phyloP scores from a whole-genome alignment of 1,284 basidiomycete species.

The Ganoderma meredithae region DNA sequence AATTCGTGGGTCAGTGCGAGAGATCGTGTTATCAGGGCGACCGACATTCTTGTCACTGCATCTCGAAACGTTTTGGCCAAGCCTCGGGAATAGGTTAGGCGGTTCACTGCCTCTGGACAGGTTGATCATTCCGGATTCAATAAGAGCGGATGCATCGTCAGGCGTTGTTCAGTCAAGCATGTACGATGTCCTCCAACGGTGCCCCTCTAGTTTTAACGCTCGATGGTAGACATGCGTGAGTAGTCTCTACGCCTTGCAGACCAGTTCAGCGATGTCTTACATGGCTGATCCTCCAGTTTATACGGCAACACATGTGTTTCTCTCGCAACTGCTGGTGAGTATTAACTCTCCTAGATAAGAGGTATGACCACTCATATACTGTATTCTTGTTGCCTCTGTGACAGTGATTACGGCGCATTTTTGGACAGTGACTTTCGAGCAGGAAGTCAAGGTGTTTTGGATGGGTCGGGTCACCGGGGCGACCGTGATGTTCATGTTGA shows the following conservation, averaged over 20 bases:
- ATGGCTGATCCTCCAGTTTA: neutral
- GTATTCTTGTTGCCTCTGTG: neutral
- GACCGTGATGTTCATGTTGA: slow-evolving; percentile 1
- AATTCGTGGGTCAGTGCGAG: too few relatives aligned
- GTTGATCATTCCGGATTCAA: neutral
- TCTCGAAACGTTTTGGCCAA: neutral
- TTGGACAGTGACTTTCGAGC: neutral
- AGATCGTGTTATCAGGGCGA: neutral
- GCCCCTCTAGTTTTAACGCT: neutral
- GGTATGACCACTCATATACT: neutral
- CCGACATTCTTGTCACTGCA: neutral
- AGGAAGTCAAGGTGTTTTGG: slow-evolving; percentile 2
- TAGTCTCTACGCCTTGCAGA: neutral
- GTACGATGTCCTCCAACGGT: neutral
- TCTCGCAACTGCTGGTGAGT: neutral
- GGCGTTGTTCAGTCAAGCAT: slow-evolving; percentile 1
- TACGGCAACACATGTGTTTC: neutral
- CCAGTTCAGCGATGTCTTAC: neutral
- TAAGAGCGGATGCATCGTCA: neutral
- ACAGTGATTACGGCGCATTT: neutral
- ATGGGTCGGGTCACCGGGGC: neutral
- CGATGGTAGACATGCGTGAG: neutral
- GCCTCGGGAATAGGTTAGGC: neutral
- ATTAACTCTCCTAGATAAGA: neutral
- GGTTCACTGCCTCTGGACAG: neutral